A percentile compares a stretch with the other conserved stretches of the same genome.
Conservation (phyloP, 768 basidiomycete genomes). For the Sistotremastrum niveocremeum region DNA sequence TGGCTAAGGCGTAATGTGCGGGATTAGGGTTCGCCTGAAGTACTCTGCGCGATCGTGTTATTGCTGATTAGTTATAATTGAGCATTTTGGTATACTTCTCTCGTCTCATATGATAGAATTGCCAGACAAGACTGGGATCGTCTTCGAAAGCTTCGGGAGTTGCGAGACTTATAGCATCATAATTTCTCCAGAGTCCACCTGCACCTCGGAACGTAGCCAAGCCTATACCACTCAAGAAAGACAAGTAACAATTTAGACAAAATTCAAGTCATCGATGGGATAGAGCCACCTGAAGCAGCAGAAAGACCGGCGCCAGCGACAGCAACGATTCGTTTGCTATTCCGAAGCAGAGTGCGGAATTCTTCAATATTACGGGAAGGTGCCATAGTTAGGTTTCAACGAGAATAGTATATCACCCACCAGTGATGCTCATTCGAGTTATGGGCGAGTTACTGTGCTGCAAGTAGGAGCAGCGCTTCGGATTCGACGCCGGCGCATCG, state of each 20-base stretch:
- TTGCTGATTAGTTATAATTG: not conserved
- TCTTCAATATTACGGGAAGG: constrained; percentile 8
- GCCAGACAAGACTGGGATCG: constrained; percentile 42
- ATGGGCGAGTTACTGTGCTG: too few species aligned
- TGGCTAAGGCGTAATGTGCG: constrained; percentile 39
- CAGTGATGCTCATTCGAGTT: too few species aligned
- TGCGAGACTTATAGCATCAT: constrained; percentile 36
- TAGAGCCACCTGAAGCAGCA: constrained; percentile 39
- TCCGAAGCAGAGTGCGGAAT: constrained; percentile 11
- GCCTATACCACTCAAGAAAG: constrained; percentile 5
- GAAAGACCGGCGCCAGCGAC: constrained; percentile 50
- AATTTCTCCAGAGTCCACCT: constrained; percentile 38
- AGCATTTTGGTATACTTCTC: constrained; percentile 24
- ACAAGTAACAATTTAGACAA: not conserved
- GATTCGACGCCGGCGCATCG: too few species aligned
- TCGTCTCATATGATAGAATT: constrained; percentile 54
- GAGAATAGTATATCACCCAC: too few species aligned
- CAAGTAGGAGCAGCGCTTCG: too few species aligned
- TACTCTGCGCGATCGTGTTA: constrained; percentile 22
- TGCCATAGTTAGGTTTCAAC: not conserved
- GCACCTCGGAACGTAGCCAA: constrained; percentile 38
- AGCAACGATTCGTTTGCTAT: constrained; percentile 25
- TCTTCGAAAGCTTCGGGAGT: constrained; percentile 37
- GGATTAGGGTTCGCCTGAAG: constrained; percentile 36
- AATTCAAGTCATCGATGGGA: not conserved